Percentiles rank a stretch among this genome's conserved stretches.
These are phyloP conservation scores for Aspergillus quadrilineatus DNA, from an alignment of 2,329 filamentous ascomycete genomes.

Conservation along the genomic window DNA sequence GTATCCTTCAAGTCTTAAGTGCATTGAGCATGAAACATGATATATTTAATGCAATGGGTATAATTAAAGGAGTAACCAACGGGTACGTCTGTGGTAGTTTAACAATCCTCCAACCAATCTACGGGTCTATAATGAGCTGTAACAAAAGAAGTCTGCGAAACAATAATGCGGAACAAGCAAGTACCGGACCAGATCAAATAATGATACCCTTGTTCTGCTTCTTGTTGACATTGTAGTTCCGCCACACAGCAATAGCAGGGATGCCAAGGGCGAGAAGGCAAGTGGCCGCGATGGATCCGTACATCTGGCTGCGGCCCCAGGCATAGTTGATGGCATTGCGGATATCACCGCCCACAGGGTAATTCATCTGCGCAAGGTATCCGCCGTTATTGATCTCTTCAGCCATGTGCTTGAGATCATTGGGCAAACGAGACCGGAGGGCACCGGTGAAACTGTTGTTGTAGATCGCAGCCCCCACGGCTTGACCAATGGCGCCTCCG, in stretches of 20 bases:
- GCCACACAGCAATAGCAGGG: conserved; percentile 39
- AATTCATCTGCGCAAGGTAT: conserved; percentile 27
- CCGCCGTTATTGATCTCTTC: conserved; percentile 27
- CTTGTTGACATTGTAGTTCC: conserved; percentile 40
- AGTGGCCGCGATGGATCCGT: conserved; percentile 37
- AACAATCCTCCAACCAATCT: neutral
- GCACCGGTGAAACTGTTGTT: conserved; percentile 55
- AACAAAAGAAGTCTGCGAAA: neutral
- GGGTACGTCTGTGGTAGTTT: neutral
- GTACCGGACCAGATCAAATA: neutral
- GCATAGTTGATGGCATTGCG: conserved; percentile 39
- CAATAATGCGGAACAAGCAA: no score
- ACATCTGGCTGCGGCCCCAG: conserved; percentile 41
- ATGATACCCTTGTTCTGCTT: conserved; percentile 40
- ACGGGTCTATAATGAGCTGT: neutral
- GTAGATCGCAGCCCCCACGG: conserved; percentile 52
- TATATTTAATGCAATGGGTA: neutral
- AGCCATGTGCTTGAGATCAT: conserved; percentile 19
- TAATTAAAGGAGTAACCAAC: neutral
- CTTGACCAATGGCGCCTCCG: conserved; percentile 37
- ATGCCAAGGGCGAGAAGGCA: conserved; percentile 33
- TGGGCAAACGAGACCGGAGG: conserved; percentile 33
- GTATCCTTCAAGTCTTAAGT: neutral
- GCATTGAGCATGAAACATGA: neutral
- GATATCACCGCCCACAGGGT: conserved; percentile 28